Percentiles rank a stretch among this genome's conserved stretches.
Conservation (phyloP, 257 asterid genomes). For the Solanum bulbocastanum region DNA sequence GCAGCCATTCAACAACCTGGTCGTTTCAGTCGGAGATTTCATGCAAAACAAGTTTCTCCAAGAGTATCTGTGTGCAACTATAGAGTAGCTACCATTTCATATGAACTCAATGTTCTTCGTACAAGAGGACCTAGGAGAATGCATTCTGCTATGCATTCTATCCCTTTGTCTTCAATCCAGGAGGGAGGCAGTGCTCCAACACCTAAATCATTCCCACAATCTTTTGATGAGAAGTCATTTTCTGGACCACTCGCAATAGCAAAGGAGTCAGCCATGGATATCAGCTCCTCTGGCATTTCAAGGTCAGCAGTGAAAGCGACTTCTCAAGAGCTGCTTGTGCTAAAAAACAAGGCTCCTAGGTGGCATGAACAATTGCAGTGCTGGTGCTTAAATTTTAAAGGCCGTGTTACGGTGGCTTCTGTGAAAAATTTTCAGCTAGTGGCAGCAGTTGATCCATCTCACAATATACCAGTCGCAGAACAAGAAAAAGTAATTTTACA, state of each 20-base stretch:
- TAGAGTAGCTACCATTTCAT: neutral
- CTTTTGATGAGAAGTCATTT: neutral
- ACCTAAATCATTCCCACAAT: neutral
- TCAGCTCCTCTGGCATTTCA: neutral
- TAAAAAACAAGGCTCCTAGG: conserved; percentile 1
- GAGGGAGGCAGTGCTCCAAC: neutral
- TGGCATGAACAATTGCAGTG: neutral
- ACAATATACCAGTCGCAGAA: neutral
- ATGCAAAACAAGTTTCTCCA: neutral
- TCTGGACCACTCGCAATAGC: neutral
- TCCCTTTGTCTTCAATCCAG: neutral
- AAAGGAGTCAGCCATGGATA: neutral
- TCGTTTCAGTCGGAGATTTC: neutral
- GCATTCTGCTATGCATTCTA: neutral
- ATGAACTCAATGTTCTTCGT: neutral
- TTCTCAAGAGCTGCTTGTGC: neutral
- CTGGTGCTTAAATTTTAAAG: neutral
- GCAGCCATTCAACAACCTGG: neutral
- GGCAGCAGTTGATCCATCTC: neutral
- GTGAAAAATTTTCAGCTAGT: neutral
- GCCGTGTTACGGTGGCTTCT: neutral
- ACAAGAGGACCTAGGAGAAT: neutral
- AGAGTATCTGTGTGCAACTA: neutral
- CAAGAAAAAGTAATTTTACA: neutral
- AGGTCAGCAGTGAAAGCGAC: neutral